phyloP scores from a whole-genome alignment of 1,284 basidiomycete species.

The Boletellus deceptivus region DNA sequence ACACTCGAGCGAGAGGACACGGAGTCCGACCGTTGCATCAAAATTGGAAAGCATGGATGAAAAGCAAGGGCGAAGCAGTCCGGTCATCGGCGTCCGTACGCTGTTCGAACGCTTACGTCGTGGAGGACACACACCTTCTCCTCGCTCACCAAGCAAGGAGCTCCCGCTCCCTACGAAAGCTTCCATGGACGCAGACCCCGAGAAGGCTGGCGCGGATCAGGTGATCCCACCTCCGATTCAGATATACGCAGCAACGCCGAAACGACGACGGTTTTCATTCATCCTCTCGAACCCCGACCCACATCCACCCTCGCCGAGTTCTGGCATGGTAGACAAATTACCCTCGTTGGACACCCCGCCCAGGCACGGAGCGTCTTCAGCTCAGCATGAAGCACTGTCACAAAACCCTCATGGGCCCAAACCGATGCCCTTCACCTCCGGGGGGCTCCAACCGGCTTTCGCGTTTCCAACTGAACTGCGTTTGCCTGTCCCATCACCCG shows the following conservation, averaged over 20 bases:
- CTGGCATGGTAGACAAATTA: neutral
- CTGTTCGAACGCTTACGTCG: conserved; percentile 29
- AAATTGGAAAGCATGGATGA: conserved; percentile 24
- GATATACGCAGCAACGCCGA: conserved; percentile 15
- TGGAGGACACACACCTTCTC: conserved; percentile 29
- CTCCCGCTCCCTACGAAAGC: conserved; percentile 18
- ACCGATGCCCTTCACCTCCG: neutral
- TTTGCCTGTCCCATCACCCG: conserved; percentile 35
- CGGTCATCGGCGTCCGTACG: conserved; percentile 24
- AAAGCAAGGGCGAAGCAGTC: conserved; percentile 23
- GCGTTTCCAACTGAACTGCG: conserved; percentile 3
- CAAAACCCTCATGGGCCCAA: neutral
- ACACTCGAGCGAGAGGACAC: conserved; percentile 9
- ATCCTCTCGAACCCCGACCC: conserved; percentile 34
- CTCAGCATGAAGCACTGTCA: conserved; percentile 1
- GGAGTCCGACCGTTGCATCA: conserved; percentile 19
- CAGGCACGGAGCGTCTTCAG: neutral
- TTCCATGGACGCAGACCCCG: conserved; percentile 15
- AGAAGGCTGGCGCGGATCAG: conserved; percentile 10
- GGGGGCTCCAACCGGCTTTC: conserved; percentile 1
- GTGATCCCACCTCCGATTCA: conserved; percentile 20
- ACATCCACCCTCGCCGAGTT: conserved; percentile 19
- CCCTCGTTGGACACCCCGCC: neutral
- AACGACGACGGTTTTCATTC: conserved; percentile 28
- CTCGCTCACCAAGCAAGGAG: conserved; percentile 25